Base-by-base conservation (phyloP, 305 asterid species). In the Rubia tinctorum region DNA sequence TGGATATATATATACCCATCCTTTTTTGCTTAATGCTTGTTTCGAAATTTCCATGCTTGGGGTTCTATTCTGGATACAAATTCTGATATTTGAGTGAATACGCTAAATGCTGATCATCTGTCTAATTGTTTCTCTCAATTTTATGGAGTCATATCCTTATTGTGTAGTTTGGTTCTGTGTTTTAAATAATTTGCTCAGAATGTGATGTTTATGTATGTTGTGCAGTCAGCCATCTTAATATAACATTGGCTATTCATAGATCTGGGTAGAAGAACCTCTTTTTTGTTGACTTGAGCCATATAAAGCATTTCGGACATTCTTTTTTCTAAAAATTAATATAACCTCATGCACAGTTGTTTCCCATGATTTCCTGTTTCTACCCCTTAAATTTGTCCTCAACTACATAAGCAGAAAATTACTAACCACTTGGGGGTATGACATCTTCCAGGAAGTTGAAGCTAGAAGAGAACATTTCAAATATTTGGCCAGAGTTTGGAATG, bases 401-500 rank as follows among this genome's bases (percentile, higher is more conserved):
- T 49, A 17, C 8, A 2, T 39, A 14, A 42, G 53, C 30, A 45
- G 30, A 55, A 30, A n/a, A 15, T 53, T 62, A 22, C 20, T 79
- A 37, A 76, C 76, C 47, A 8, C 43, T 37, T 77, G 45, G 8
- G 68, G 68, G 53, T 27, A 70, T 75, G 73, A 74, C 71, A 71
- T 83, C 70, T 76, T 34, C 59, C 93, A 95, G 99, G 93, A 89
- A 80, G 83, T 88, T 95, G 88, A 89, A 81, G 80, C 90, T 92
- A 56, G 94, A 88, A 63, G 98, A 95, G 68, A 86, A 82, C 76
- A 89, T 92, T 78, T 86, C 81, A 80, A 83, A 78, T 72, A 84
- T 92, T 58, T 95, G 99, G 99, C 96, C 96, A 59, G 96, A 81
- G 60, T 95, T 95, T 81, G 92, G 90, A 79, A 79, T 85, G 77